Percentiles rank a stretch among this genome's conserved stretches.
These are phyloP conservation scores for Cokeromyces recurvatus DNA, from an alignment of 371 early-diverging fungal species.

Conservation along the genomic window DNA sequence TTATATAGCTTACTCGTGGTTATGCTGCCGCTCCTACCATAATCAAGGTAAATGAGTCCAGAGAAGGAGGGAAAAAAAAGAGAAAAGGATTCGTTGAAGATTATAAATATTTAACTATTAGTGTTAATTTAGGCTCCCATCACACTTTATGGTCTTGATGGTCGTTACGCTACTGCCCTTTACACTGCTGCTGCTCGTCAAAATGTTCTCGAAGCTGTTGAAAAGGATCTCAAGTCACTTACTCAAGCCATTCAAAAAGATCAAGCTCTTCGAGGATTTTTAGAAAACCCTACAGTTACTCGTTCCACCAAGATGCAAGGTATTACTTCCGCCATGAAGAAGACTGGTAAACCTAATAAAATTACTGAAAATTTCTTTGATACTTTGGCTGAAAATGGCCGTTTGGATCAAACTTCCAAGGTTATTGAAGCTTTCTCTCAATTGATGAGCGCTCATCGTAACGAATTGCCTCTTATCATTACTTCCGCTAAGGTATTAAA, in stretches of 20 bases:
- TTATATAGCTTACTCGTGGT: slow-evolving; percentile 50
- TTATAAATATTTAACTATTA: neutral
- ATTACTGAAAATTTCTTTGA: slow-evolving; percentile 89
- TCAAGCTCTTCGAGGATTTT: slow-evolving; percentile 61
- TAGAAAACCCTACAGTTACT: slow-evolving; percentile 88
- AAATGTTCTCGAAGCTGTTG: slow-evolving; percentile 80
- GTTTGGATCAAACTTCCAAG: slow-evolving; percentile 80
- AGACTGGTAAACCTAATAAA: slow-evolving; percentile 68
- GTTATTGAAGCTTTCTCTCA: slow-evolving; percentile 76
- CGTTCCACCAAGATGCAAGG: slow-evolving; percentile 73
- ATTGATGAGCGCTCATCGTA: slow-evolving; percentile 91
- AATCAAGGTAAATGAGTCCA: slow-evolving; percentile 48
- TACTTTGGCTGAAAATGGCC: slow-evolving; percentile 90
- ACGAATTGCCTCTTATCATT: slow-evolving; percentile 85
- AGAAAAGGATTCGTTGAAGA: neutral
- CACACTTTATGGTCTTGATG: slow-evolving; percentile 89
- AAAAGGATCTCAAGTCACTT: slow-evolving; percentile 78
- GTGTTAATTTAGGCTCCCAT: slow-evolving; percentile 68
- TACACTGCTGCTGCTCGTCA: slow-evolving; percentile 91
- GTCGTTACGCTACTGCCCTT: slow-evolving; percentile 96
- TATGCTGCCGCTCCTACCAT: slow-evolving; percentile 48
- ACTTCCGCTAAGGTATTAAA: slow-evolving; percentile 81
- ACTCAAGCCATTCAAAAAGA: slow-evolving; percentile 69
- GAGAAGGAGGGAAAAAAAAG: neutral
- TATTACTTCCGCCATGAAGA: slow-evolving; percentile 56